Conservation (phyloP, 306 rosid genomes). For the Vigna reflexopilosa region DNA sequence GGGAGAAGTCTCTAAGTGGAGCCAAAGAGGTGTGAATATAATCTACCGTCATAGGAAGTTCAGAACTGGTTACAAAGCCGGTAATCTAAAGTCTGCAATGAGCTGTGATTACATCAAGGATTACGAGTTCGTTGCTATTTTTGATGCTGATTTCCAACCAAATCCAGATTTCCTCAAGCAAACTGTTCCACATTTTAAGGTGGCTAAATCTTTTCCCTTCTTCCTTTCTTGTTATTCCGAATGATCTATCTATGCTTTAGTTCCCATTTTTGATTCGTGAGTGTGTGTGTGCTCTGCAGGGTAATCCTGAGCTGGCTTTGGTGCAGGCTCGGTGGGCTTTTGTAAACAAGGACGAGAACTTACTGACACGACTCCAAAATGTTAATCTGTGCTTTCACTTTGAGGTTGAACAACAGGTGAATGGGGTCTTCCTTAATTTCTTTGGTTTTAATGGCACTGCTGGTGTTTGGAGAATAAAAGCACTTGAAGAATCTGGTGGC, state of each 20-base stretch:
- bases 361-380: conserved; percentile 73
- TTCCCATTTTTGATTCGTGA: conserved; percentile 21
- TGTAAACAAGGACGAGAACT: conserved; percentile 81
- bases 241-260: background rate
- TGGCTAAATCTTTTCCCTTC: conserved; percentile 17
- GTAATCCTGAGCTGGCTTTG: conserved; percentile 68
- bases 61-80: conserved; percentile 80
- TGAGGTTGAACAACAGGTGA: conserved; percentile 87
- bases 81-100: conserved; percentile 88
- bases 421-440: conserved; percentile 72
- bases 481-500: conserved; percentile 83
- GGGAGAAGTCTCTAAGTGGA: conserved; percentile 73
- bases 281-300: conserved; percentile 52
- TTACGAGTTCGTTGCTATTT: conserved; percentile 76
- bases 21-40: conserved; percentile 66
- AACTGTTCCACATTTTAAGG: conserved; percentile 80
- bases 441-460: conserved; percentile 88
- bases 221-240: background rate
- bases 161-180: conserved; percentile 66
- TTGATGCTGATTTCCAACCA: conserved; percentile 87
- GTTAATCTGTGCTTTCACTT: conserved; percentile 80
- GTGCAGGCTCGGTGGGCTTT: conserved; percentile 87
- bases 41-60: conserved; percentile 69
- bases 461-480: conserved; percentile 85
- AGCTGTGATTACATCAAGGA: conserved; percentile 68